Conservation (phyloP, 768 basidiomycete genomes). For the Suillus hirtellus region DNA sequence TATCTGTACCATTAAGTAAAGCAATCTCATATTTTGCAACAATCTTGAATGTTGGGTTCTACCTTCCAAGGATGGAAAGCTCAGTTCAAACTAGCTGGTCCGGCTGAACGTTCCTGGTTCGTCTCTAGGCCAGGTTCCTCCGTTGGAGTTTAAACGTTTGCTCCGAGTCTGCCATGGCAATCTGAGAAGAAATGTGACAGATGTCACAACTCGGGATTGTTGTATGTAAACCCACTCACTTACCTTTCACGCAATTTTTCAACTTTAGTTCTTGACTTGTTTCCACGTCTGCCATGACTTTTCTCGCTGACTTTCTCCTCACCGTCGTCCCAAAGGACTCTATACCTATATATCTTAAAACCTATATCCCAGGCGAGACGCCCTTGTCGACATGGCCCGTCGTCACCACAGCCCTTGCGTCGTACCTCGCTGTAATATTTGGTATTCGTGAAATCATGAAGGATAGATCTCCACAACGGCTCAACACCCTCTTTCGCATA, state of each 20-base stretch:
- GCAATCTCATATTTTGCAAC: neutral
- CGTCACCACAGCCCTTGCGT: slow-evolving; percentile 67
- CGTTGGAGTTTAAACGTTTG: too few relatives aligned
- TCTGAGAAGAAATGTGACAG: neutral
- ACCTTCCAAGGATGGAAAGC: neutral
- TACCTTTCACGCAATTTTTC: slow-evolving; percentile 26
- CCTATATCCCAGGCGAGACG: slow-evolving; percentile 56
- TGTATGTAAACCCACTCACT: slow-evolving; percentile 13
- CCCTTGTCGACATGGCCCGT: slow-evolving; percentile 62
- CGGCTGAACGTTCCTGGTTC: too few relatives aligned
- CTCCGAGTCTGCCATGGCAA: too few relatives aligned
- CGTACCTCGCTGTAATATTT: slow-evolving; percentile 90
- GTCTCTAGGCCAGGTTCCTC: neutral
- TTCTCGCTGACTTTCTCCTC: slow-evolving; percentile 73
- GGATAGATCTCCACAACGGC: slow-evolving; percentile 67
- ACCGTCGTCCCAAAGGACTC: slow-evolving; percentile 52
- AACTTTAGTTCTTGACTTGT: slow-evolving; percentile 24
- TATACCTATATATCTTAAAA: slow-evolving; percentile 36
- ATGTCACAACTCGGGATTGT: slow-evolving; percentile 32
- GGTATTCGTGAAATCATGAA: slow-evolving; percentile 83
- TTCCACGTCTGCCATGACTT: slow-evolving; percentile 52
- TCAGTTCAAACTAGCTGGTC: neutral
- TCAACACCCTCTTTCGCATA: slow-evolving; percentile 80
- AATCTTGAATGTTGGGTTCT: neutral
- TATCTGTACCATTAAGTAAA: slow-evolving; percentile 10